Evolutionary conservation across 75 land plant species (phyloP).

Genomic region (Picea sitchensis): DNA sequence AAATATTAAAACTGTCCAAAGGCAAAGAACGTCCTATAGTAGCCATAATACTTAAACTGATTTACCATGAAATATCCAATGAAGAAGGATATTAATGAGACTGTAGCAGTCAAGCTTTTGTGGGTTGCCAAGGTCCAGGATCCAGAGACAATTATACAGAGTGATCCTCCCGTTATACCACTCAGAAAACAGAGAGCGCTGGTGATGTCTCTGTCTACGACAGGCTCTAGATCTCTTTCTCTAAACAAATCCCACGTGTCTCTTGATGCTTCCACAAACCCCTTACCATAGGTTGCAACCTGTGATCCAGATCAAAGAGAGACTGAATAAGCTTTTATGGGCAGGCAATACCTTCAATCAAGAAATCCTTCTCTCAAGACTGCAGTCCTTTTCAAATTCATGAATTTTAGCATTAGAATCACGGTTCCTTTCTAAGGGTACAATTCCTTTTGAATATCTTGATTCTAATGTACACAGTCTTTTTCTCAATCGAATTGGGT

Average conservation of each 20-base stretch:
- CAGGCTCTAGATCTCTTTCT: slow-evolving; percentile 34
- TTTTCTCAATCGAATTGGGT: background rate
- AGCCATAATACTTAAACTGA: background rate
- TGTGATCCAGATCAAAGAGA: slow-evolving; percentile 12
- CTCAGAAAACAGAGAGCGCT: slow-evolving; percentile 73
- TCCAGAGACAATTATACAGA: slow-evolving; percentile 59
- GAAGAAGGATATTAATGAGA: slow-evolving; percentile 57
- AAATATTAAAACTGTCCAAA: no score
- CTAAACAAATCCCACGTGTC: slow-evolving; percentile 71
- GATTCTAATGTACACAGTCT: background rate
- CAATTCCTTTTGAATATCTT: background rate
- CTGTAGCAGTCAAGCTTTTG: slow-evolving; percentile 46
- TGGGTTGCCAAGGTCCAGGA: slow-evolving; percentile 65
- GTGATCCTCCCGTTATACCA: slow-evolving; percentile 69
- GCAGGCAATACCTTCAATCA: background rate
- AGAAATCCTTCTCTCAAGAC: background rate
- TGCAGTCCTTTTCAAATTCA: background rate
- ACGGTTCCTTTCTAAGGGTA: background rate
- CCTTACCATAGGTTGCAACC: slow-evolving; percentile 76
- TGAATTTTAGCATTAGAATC: background rate
- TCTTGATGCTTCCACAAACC: slow-evolving; percentile 69
- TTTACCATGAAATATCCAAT: slow-evolving; percentile 79
- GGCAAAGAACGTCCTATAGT: no score
- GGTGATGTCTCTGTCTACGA: slow-evolving; percentile 77
- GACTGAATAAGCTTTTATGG: background rate